Evolutionary conservation across 176 grass and related monocot genomes (phyloP), one percentile per base, ranked within the genome.

Genomic region (Eragrostis curvula): DNA sequence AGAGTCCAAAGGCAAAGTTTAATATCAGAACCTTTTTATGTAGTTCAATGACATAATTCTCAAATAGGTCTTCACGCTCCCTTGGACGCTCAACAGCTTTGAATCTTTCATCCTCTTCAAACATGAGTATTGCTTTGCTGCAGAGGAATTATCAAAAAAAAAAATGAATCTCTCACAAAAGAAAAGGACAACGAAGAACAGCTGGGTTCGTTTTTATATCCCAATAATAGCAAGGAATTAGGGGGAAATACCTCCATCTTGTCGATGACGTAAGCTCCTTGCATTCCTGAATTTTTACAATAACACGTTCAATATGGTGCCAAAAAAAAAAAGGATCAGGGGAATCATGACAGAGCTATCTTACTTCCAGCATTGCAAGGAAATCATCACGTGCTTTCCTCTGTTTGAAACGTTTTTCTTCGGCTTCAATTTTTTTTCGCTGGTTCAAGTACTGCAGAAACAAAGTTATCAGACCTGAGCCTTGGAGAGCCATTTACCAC

Each of bases 371-470:
- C 96, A 99, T 99, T 32, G 79, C 86, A 46, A 83, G 48, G 70
- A 99, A 99, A 81, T 92, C 96, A 78, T 99, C 96, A 61, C 93
- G 93, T 78, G 96, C 85, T 90, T 94, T 99, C 74, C 90, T 96
- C 64, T 99, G 96, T 78, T 96, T 96, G 51, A 92, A 69, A 58
- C 96, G 93, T 59, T 79, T 99, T 72, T 92, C 93, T 84, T 99
- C 93, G 23, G 78, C 73, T 82, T 99, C 96, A 14, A 88, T 67
- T 72, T 96, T 99, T 88, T 99, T 99, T 50, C 93, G 89, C 79
- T 96, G 96, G 68, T 92, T 92, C 74, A 99, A 89, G 75, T 96
- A 99, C 96, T 99, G 83, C 11, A 79, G 75, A 29, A 89, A 89
- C 23, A 84, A 85, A 51, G 30, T 24, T 16, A 78, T 73, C 21